Percentiles rank a stretch among this genome's conserved stretches.
Evolutionary conservation across 208 protist species (phyloP).

Genomic region (Naegleria fowleri): DNA sequence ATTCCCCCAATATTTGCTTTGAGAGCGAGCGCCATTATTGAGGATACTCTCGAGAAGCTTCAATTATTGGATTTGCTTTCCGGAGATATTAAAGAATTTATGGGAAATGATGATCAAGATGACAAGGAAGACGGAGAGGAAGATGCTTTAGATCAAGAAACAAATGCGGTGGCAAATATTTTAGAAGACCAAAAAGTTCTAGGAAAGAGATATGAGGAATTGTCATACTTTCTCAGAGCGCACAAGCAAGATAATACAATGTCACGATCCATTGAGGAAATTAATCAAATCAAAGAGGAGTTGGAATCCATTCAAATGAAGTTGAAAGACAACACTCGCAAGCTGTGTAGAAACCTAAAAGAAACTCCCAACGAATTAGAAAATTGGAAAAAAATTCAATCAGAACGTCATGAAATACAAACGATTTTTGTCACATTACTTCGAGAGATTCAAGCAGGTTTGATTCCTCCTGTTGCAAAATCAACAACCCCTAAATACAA

Average conservation of each 20-base stretch:
- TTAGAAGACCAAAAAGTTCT: conserved; percentile 19
- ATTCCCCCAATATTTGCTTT: neutral
- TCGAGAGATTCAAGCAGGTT: neutral
- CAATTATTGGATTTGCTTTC: conserved; percentile 14
- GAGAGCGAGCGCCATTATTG: conserved; percentile 3
- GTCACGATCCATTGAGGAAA: neutral
- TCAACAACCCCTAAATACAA: neutral
- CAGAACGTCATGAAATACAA: conserved; percentile 21
- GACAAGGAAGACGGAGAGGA: neutral
- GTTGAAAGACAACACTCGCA: conserved; percentile 25
- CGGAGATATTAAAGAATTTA: neutral
- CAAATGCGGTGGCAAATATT: neutral
- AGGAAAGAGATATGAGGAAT: neutral
- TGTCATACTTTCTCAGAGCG: neutral
- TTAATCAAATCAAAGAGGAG: neutral
- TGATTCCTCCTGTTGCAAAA: neutral
- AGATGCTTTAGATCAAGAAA: neutral
- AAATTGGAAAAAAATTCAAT: conserved; percentile 31
- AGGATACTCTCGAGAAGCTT: conserved; percentile 13
- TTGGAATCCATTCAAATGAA: neutral
- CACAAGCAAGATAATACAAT: neutral
- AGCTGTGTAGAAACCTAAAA: conserved; percentile 15
- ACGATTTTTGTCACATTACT: neutral
- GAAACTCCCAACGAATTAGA: conserved; percentile 30
- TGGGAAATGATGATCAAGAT: neutral